phyloP scores from a whole-genome alignment of 352 stramenopile genomes.

The Elongisporangium undulatum region DNA sequence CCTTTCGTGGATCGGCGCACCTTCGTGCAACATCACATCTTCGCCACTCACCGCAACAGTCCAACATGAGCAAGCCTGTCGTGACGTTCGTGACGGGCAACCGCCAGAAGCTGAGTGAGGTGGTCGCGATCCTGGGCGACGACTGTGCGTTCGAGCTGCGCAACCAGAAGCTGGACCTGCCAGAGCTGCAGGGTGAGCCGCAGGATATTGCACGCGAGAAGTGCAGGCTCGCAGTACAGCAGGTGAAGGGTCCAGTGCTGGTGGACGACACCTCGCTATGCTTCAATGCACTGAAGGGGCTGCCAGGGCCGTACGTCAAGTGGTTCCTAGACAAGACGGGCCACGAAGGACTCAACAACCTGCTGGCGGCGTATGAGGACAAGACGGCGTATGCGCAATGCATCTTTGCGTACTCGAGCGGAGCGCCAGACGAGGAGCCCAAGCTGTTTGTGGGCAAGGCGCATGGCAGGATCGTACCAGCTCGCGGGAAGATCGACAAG shows the following conservation, averaged over 20 bases:
- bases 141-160: slow-evolving; percentile 79
- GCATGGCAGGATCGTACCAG: slow-evolving; percentile 84
- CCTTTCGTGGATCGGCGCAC: slow-evolving; percentile 11
- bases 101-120: slow-evolving; percentile 51
- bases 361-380: slow-evolving; percentile 87
- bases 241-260: slow-evolving; percentile 77
- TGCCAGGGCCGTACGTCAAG: slow-evolving; percentile 95
- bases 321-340: slow-evolving; percentile 94
- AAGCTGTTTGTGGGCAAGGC: slow-evolving; percentile 87
- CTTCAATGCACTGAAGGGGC: slow-evolving; percentile 89
- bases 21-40: slow-evolving; percentile 15
- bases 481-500: slow-evolving; percentile 39
- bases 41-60: slow-evolving; percentile 8
- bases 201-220: slow-evolving; percentile 90
- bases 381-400: slow-evolving; percentile 91
- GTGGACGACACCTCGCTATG: slow-evolving; percentile 93
- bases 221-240: slow-evolving; percentile 73
- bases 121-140: slow-evolving; percentile 45
- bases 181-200: slow-evolving; percentile 93
- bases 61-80: neutral
- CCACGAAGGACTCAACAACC: slow-evolving; percentile 86
- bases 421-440: slow-evolving; percentile 49
- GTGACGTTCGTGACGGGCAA: slow-evolving; percentile 61
- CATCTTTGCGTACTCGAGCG: slow-evolving; percentile 85
- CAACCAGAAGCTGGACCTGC: slow-evolving; percentile 89